These are phyloP conservation scores for Kodamaea hsintzibuensis DNA, from an alignment of 805 yeast genomes.

Conservation along the genomic window DNA sequence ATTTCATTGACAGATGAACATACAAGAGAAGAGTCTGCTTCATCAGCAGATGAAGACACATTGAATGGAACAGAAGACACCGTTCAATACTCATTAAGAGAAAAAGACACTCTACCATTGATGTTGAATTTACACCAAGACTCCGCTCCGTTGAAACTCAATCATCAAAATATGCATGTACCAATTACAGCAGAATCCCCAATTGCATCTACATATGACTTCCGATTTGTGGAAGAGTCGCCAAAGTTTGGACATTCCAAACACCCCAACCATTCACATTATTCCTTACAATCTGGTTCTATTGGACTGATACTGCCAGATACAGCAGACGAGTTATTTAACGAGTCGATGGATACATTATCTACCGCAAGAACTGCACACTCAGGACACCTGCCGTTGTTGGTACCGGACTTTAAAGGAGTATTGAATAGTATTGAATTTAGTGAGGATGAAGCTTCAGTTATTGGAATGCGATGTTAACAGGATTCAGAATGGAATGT, in stretches of 20 bases:
- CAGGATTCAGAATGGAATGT: not conserved
- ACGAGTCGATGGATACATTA: constrained; percentile 27
- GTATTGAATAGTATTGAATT: constrained; percentile 3
- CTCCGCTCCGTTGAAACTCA: not conserved
- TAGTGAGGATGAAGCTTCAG: constrained; percentile 1
- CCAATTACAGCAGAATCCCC: not conserved
- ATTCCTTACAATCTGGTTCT: constrained; percentile 11
- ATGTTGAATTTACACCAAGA: not conserved
- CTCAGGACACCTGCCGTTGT: not conserved
- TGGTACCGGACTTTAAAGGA: constrained; percentile 6
- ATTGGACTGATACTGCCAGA: constrained; percentile 17
- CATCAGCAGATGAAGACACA: not conserved
- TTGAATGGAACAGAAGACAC: not conserved
- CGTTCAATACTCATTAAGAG: too few species aligned
- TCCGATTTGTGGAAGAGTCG: not conserved
- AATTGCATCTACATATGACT: not conserved
- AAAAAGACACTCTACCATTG: not conserved
- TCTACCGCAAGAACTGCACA: constrained; percentile 30
- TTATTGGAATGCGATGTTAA: not conserved
- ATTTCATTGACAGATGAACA: too few species aligned
- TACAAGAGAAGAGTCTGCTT: too few species aligned
- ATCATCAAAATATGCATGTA: not conserved
- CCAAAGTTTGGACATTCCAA: not conserved
- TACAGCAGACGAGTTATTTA: constrained; percentile 16
- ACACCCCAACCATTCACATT: constrained; percentile 5